Percentiles rank a stretch among this genome's conserved stretches.
Conservation (phyloP, 257 asterid species). For the Solanum okadae region DNA sequence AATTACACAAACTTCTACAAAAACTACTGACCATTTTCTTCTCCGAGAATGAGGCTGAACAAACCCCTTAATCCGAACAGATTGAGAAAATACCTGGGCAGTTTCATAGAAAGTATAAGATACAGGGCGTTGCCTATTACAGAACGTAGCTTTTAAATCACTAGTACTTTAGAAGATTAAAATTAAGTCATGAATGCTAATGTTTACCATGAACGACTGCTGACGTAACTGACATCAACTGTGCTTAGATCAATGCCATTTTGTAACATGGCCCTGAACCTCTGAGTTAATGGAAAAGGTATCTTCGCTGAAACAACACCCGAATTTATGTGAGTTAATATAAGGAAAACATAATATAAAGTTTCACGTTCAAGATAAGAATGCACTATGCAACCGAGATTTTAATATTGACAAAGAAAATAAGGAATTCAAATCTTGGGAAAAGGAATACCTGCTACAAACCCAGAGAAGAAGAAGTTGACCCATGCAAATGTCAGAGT, state of each 20-base stretch:
- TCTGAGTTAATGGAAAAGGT: slow-evolving; percentile 88
- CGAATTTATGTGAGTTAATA: background rate
- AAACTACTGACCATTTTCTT: slow-evolving; percentile 68
- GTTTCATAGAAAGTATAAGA: background rate
- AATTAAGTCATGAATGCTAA: background rate
- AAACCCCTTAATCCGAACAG: slow-evolving; percentile 88
- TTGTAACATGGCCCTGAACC: slow-evolving; percentile 93
- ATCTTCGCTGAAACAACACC: slow-evolving; percentile 60
- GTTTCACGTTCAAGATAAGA: background rate
- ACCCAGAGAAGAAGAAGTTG: slow-evolving; percentile 96
- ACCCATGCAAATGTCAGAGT: slow-evolving; percentile 97
- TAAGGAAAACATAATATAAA: background rate
- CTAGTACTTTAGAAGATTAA: background rate
- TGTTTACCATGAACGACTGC: slow-evolving; percentile 88
- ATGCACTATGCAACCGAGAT: background rate
- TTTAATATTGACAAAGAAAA: background rate
- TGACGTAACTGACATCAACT: slow-evolving; percentile 92
- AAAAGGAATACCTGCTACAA: slow-evolving; percentile 70
- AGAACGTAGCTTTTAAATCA: background rate
- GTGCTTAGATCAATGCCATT: slow-evolving; percentile 94
- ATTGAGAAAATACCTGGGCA: slow-evolving; percentile 81
- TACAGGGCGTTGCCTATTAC: background rate
- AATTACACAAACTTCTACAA: background rate
- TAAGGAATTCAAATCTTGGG: background rate
- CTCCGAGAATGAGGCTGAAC: slow-evolving; percentile 89